Evolutionary conservation across 2,329 filamentous ascomycete species (phyloP).

Genomic region (Hypoxylon sp.): DNA sequence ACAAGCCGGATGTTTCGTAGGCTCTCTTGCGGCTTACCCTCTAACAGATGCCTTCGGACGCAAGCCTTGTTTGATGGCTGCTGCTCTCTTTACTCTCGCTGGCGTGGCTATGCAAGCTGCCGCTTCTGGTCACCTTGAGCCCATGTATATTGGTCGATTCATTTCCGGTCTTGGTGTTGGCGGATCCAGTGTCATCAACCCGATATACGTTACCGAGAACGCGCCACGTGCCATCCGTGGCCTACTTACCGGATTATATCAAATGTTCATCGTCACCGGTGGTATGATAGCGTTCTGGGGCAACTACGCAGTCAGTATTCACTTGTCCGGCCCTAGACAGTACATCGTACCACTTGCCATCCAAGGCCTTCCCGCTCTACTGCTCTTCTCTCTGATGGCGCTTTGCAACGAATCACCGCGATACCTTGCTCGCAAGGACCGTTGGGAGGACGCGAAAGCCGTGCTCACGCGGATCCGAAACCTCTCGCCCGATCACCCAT

Average conservation of each 20-base stretch:
- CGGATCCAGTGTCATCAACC: slow-evolving; percentile 60
- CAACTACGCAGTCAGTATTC: slow-evolving; percentile 64
- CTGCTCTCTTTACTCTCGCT: slow-evolving; percentile 68
- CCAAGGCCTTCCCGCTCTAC: slow-evolving; percentile 73
- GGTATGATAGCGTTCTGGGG: slow-evolving; percentile 64
- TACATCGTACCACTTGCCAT: slow-evolving; percentile 74
- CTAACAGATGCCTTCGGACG: slow-evolving; percentile 69
- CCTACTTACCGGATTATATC: slow-evolving; percentile 61
- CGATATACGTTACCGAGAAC: slow-evolving; percentile 63
- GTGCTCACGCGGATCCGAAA: slow-evolving; percentile 70
- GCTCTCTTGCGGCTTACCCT: slow-evolving; percentile 63
- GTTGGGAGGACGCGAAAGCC: slow-evolving; percentile 72
- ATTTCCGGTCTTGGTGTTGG: slow-evolving; percentile 64
- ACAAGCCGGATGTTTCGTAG: slow-evolving; percentile 60
- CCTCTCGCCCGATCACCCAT: slow-evolving; percentile 66
- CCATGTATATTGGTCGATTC: slow-evolving; percentile 74
- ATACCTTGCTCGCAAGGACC: slow-evolving; percentile 74
- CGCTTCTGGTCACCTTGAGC: slow-evolving; percentile 68
- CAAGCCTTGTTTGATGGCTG: slow-evolving; percentile 66
- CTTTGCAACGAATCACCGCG: slow-evolving; percentile 76
- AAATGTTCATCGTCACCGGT: slow-evolving; percentile 63
- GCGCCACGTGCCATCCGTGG: slow-evolving; percentile 62
- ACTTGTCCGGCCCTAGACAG: slow-evolving; percentile 51
- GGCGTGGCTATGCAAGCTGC: slow-evolving; percentile 74
- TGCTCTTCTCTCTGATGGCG: slow-evolving; percentile 72